A percentile compares a stretch with the other conserved stretches of the same genome.
Evolutionary conservation across 2,329 filamentous ascomycete species (phyloP).

Genomic region (Neospermospora avenae): DNA sequence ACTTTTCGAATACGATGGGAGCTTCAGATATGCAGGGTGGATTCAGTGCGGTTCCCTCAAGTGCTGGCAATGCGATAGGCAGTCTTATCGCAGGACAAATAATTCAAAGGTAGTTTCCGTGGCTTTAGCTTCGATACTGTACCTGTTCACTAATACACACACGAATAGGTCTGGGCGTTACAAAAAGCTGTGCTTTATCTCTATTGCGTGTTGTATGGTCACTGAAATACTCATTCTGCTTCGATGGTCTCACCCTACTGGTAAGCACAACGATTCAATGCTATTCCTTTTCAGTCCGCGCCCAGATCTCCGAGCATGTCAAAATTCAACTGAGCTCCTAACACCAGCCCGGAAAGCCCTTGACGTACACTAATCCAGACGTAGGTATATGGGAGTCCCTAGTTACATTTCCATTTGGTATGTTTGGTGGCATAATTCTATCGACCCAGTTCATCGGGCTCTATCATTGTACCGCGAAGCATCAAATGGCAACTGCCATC

Average conservation of each 20-base stretch:
- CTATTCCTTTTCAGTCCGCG: no score
- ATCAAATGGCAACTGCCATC: conserved; percentile 24
- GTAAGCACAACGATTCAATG: conserved; percentile 4
- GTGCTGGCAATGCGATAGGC: conserved; percentile 62
- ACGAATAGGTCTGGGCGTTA: conserved; percentile 19
- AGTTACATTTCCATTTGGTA: conserved; percentile 19
- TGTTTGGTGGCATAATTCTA: conserved; percentile 21
- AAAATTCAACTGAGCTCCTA: not conserved
- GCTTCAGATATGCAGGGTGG: conserved; percentile 56
- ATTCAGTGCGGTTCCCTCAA: conserved; percentile 60
- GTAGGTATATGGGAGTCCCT: conserved; percentile 12
- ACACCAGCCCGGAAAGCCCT: no score
- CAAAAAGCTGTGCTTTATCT: conserved; percentile 21
- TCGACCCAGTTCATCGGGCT: conserved; percentile 24
- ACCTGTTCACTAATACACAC: not conserved
- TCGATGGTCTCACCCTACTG: conserved; percentile 18
- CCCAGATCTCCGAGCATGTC: no score
- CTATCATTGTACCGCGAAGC: conserved; percentile 18
- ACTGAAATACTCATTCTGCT: conserved; percentile 16
- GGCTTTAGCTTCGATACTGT: not conserved
- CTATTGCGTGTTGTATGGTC: conserved; percentile 15
- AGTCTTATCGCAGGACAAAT: conserved; percentile 53
- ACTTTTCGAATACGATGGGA: conserved; percentile 61
- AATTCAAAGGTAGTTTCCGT: conserved; percentile 31
- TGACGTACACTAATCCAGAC: not conserved